Evolutionary conservation across 2,329 filamentous ascomycete genomes (phyloP).

Genomic region (Aspergillus fischeri): DNA sequence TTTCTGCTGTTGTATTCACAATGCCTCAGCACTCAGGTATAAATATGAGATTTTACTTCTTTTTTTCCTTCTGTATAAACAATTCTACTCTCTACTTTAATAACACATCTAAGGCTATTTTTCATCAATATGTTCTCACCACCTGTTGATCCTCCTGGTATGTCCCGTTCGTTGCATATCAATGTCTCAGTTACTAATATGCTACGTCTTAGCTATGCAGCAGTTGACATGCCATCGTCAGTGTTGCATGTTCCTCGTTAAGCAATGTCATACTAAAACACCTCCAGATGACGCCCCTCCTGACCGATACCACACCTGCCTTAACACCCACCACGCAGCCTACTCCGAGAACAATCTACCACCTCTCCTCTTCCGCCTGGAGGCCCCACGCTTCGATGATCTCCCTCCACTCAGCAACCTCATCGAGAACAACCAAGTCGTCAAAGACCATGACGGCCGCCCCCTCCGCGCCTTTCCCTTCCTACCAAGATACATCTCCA

Average conservation of each 20-base stretch:
- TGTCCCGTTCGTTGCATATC: not conserved
- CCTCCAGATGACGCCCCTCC: conserved; percentile 7
- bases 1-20: not conserved
- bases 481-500: conserved; percentile 26
- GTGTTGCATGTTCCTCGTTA: not conserved
- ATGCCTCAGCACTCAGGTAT: not conserved
- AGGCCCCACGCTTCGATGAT: conserved; percentile 5
- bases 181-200: not conserved
- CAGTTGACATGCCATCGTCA: not conserved
- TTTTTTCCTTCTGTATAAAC: not conserved
- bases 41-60: not conserved
- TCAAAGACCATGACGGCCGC: conserved; percentile 8
- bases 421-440: conserved; percentile 13
- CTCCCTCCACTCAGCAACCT: conserved; percentile 5
- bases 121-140: not conserved
- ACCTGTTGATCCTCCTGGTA: not conserved
- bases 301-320: conserved; percentile 19
- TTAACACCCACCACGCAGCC: conserved; percentile 17
- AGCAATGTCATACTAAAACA: not conserved
- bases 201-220: not conserved
- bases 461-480: conserved; percentile 22
- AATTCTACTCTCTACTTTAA: not conserved
- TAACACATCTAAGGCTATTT: not conserved
- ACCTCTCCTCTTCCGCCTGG: conserved; percentile 21
- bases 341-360: conserved; percentile 18